Conservation (phyloP, 352 stramenopile species). For the Plasmopara viticola region DNA sequence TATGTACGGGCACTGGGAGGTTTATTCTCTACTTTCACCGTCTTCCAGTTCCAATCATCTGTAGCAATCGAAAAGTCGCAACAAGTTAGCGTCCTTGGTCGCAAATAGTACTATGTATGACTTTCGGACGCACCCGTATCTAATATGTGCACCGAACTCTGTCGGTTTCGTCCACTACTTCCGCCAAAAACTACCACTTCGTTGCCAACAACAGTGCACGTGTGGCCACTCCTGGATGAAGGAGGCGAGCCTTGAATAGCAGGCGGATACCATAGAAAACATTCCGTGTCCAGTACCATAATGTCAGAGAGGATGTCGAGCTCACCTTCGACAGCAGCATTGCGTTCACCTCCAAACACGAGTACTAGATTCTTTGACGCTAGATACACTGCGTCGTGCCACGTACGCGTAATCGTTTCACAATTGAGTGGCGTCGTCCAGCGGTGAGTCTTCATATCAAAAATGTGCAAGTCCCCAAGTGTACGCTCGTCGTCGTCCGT, state of each 20-base stretch:
- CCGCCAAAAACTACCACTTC: conserved; percentile 80
- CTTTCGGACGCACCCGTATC: conserved; percentile 42
- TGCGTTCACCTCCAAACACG: conserved; percentile 89
- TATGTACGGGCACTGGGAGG: conserved; percentile 87
- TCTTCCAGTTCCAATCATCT: conserved; percentile 88
- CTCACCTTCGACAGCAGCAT: conserved; percentile 40
- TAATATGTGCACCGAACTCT: conserved; percentile 72
- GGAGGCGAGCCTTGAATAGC: conserved; percentile 65
- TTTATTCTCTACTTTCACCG: conserved; percentile 82
- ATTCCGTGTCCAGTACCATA: conserved; percentile 91
- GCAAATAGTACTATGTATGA: conserved; percentile 1
- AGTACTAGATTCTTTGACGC: conserved; percentile 85
- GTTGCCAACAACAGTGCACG: conserved; percentile 64
- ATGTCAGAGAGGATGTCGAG: conserved; percentile 75
- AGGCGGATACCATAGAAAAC: conserved; percentile 91
- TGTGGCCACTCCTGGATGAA: conserved; percentile 60
- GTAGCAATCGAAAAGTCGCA: background rate
- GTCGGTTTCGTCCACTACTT: conserved; percentile 56
- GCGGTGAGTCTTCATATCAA: conserved; percentile 60
- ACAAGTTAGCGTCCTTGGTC: too few relatives aligned
- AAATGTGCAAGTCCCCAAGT: conserved; percentile 83
- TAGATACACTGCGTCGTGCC: conserved; percentile 89
- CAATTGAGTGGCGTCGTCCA: conserved; percentile 88
- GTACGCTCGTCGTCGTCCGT: conserved; percentile 81
- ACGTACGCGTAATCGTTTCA: conserved; percentile 82